These are phyloP conservation scores for Cercophora samala DNA, from an alignment of 495 filamentous ascomycete genomes.

Conservation along the genomic window DNA sequence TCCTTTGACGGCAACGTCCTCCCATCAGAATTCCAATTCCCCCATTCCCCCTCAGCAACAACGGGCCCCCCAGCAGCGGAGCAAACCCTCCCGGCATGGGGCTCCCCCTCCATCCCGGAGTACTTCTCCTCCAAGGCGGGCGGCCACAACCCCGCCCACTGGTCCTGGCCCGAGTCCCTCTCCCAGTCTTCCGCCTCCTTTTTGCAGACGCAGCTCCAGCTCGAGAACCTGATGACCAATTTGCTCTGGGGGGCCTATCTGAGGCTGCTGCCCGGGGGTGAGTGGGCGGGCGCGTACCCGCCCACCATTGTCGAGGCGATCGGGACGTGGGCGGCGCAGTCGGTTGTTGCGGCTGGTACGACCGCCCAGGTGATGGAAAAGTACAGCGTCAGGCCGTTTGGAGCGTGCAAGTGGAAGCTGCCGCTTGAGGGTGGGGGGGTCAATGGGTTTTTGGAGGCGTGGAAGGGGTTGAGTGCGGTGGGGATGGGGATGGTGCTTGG, in stretches of 20 bases:
- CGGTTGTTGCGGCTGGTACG: conserved; percentile 35
- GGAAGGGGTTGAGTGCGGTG: conserved; percentile 43
- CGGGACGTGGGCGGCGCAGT: conserved; percentile 37
- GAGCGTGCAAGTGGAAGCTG: conserved; percentile 31
- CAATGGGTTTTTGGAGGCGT: conserved; percentile 32
- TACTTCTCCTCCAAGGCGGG: conserved; percentile 37
- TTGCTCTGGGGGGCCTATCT: conserved; percentile 34
- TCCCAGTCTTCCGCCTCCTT: conserved; percentile 26
- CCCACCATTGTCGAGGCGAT: conserved; percentile 33
- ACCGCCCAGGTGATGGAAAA: conserved; percentile 37
- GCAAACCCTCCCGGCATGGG: conserved; percentile 23
- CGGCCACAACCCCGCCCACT: conserved; percentile 33
- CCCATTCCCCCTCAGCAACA: conserved; percentile 17
- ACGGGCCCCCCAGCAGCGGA: conserved; percentile 21
- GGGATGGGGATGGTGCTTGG: conserved; percentile 57
- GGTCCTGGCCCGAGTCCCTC: conserved; percentile 34
- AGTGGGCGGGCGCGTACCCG: conserved; percentile 39
- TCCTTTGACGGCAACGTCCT: conserved; percentile 30
- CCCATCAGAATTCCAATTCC: conserved; percentile 13
- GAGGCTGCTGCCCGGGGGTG: conserved; percentile 29
- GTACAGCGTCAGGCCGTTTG: conserved; percentile 30
- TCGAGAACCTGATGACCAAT: conserved; percentile 37
- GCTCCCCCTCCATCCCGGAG: conserved; percentile 21
- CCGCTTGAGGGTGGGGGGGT: conserved; percentile 18
- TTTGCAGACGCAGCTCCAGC: conserved; percentile 30